Evolutionary conservation across 2,329 filamentous ascomycete genomes (phyloP), one percentile per base, ranked within the genome.

Genomic region (Trichoderma brevicompactum): DNA sequence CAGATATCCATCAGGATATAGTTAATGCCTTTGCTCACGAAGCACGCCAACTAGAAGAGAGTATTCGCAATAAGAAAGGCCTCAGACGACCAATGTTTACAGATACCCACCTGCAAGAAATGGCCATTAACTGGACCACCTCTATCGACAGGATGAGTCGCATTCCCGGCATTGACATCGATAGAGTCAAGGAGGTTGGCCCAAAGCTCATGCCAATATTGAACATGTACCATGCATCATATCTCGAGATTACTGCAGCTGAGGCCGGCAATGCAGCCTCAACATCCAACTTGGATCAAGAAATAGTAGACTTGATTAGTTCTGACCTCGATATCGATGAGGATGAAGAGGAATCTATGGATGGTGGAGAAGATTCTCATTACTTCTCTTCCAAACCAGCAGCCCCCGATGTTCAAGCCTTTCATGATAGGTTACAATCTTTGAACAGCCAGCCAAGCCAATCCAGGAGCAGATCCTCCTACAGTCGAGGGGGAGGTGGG

Each of bases 81-180:
- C 76, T 90, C 38, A 83, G 85, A 8, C 79, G 81, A 23, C 82
- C 84, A 4, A 79, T 89, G 0, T 95, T 95, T 73, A 88, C 87
- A 0, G 89, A 92, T 67, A 82, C 81, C 23, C 82, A 92, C 13
- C 83, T 93, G 58, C 86, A 88, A 41, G 85, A 89, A 69, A 94
- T 95, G 89, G 89, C 86, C 12, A 86, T 92, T 56, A 77, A 81
- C 40, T 90, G 90, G 81, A 91, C 90, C 0, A 81, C 79, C 7
- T 86, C 81, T 8, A 71, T 86, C 9, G 82, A 85, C 15, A 79
- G 87, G 65, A 90, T 95, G 87, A 79, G 77, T 38, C 75, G 76
- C 8, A 90, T 94, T 55, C 82, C 82, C 0, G 85, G 83, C 9
- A 89, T 94, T 65, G 83, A 89, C 62, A 68, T 74, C 1, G 85